Percentiles rank a stretch among this genome's conserved stretches.
Conservation (phyloP, 1,284 basidiomycete genomes). For the Tilletia setariae region DNA sequence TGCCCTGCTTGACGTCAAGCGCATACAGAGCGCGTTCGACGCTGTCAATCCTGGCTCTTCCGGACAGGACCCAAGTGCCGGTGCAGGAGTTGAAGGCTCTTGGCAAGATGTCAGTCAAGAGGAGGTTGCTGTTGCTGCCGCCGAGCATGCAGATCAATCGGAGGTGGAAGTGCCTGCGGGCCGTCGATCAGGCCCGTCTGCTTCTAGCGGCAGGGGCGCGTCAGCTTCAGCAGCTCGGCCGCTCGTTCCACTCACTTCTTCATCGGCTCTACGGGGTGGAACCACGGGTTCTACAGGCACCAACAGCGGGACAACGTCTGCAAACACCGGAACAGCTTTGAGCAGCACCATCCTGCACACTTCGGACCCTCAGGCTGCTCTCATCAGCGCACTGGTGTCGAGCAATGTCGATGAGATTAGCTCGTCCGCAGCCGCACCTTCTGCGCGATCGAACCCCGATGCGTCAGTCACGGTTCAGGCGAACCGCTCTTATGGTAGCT, state of each 20-base stretch:
- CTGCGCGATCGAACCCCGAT: background rate
- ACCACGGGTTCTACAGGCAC: background rate
- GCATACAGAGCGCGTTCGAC: background rate
- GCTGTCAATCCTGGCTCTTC: background rate
- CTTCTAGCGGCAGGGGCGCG: background rate
- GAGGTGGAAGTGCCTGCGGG: background rate
- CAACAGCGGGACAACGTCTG: background rate
- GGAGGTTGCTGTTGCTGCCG: background rate
- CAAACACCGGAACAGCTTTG: background rate
- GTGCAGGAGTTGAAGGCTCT: background rate
- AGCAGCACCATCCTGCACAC: background rate
- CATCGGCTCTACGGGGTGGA: background rate
- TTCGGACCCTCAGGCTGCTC: background rate
- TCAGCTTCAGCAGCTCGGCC: background rate
- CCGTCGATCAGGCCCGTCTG: background rate
- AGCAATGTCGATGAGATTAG: background rate
- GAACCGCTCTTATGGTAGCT: background rate
- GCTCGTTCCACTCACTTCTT: conserved; percentile 2
- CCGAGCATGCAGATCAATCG: background rate
- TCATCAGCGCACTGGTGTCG: background rate
- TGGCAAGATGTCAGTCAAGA: background rate
- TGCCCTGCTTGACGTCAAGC: background rate
- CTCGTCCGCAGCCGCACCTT: background rate
- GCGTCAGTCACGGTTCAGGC: background rate
- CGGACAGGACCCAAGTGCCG: background rate